Percentiles rank a stretch among this genome's conserved stretches.
phyloP scores from a whole-genome alignment of 768 basidiomycete species.

The Tricholoma matsutake region DNA sequence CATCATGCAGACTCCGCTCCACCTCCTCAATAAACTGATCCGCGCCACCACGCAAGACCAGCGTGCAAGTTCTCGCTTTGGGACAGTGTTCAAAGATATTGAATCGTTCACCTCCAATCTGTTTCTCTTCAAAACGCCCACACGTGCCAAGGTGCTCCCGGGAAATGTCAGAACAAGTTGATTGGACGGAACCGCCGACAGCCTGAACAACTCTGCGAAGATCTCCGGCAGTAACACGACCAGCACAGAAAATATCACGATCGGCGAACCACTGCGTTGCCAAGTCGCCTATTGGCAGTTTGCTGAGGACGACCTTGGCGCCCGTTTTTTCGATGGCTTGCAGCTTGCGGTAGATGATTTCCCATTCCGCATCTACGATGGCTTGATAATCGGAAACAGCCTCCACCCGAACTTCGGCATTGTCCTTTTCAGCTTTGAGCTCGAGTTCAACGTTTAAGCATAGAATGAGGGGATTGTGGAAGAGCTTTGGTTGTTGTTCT shows the following conservation, averaged over 20 bases:
- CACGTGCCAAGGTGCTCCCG: slow-evolving; percentile 93
- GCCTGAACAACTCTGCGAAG: slow-evolving; percentile 93
- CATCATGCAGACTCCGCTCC: slow-evolving; percentile 95
- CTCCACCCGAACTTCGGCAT: slow-evolving; percentile 96
- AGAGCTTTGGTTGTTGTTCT: slow-evolving; percentile 96
- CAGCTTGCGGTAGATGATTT: slow-evolving; percentile 97
- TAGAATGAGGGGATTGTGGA: slow-evolving; percentile 83
- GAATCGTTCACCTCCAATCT: slow-evolving; percentile 95
- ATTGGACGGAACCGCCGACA: slow-evolving; percentile 91
- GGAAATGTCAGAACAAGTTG: slow-evolving; percentile 90
- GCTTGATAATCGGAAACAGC: slow-evolving; percentile 98
- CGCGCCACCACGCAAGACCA: slow-evolving; percentile 92
- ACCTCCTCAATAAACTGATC: slow-evolving; percentile 99
- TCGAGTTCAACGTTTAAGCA: slow-evolving; percentile 98
- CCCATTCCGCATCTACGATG: slow-evolving; percentile 99
- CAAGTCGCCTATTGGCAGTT: slow-evolving; percentile 96
- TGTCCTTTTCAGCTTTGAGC: slow-evolving; percentile 98
- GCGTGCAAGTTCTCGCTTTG: slow-evolving; percentile 92
- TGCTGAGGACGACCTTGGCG: slow-evolving; percentile 96
- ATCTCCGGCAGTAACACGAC: slow-evolving; percentile 88
- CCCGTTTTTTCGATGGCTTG: slow-evolving; percentile 95
- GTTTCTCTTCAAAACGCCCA: slow-evolving; percentile 87
- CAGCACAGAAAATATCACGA: slow-evolving; percentile 98
- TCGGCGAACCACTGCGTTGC: slow-evolving; percentile 99
- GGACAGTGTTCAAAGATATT: slow-evolving; percentile 94